phyloP scores from a whole-genome alignment of 2,329 filamentous ascomycete genomes.

The Paraconiothyrium sp. region DNA sequence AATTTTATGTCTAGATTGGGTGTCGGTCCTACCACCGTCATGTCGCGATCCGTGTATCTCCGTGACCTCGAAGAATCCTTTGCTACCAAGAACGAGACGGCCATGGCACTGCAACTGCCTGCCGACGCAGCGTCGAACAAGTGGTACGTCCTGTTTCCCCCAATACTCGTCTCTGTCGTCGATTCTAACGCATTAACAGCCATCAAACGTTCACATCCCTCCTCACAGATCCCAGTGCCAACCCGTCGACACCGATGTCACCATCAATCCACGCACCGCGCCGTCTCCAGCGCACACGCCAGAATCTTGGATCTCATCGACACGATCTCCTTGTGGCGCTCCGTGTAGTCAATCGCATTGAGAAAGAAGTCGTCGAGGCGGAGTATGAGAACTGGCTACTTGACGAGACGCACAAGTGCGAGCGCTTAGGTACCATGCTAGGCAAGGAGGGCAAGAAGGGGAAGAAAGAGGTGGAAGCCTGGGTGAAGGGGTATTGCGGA shows the following conservation, averaged over 20 bases:
- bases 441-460: constrained; percentile 47
- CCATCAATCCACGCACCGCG: constrained; percentile 51
- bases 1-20: constrained; percentile 85
- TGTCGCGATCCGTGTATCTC: constrained; percentile 88
- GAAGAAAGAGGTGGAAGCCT: constrained; percentile 60
- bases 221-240: constrained; percentile 36
- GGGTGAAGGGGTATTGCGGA: constrained; percentile 70
- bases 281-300: constrained; percentile 78
- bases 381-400: constrained; percentile 95
- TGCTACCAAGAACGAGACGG: constrained; percentile 46
- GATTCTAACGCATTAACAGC: constrained; percentile 30
- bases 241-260: constrained; percentile 30
- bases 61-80: constrained; percentile 78
- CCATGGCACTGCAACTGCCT: constrained; percentile 30
- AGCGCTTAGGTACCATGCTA: constrained; percentile 65
- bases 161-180: neutral
- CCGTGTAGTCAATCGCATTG: constrained; percentile 87
- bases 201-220: constrained; percentile 51
- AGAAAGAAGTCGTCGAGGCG: constrained; percentile 82
- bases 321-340: constrained; percentile 92
- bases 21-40: constrained; percentile 78
- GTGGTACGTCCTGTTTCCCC: constrained; percentile 32
- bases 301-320: constrained; percentile 82
- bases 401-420: constrained; percentile 80
- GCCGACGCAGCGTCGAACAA: constrained; percentile 27